Base-by-base conservation (phyloP, 2,329 filamentous ascomycete genomes). In the Stachybotrys echinatus region DNA sequence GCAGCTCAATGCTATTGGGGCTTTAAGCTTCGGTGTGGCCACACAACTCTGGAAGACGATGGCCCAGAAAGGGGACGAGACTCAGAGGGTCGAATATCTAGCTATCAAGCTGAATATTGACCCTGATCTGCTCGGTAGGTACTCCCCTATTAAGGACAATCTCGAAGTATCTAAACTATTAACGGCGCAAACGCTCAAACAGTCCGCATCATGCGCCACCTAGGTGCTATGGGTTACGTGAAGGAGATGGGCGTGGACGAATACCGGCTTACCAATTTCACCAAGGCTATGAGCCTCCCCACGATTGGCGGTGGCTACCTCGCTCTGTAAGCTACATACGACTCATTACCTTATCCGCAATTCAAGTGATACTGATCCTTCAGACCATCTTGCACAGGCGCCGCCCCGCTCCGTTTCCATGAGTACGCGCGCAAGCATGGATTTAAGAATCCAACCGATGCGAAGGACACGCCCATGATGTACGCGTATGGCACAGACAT, bases 211-310 rank as follows among this genome's bases (percentile, higher is more conserved):
- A 57, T 73, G 56, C 58, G 65, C 14, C 70, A 73, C 49, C 52
- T 73, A 1, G 61, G 57, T 1, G 63, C 69, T 1, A 70, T 72
- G 65, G 70, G 70, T 1, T 69, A 72, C 51, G 56, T 74, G 43
- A 55, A 57, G 1, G 69, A 73, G 51, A 60, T 61, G 1, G 66
- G 57, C 0, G 47, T 51, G 0, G 67, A 73, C 42, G 60, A 64
- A 23, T 74, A 72, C 54, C 54, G 57, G 53, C 58, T 63, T 0
- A 73, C 66, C 49, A 71, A 67, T 56, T 73, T 70, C 49, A 60
- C 63, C 42, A 68, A 59, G 40, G 62, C 67, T 0, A 52, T 73
- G 47, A 61, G 59, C 39, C 57, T 70, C 20, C 59, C 63, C 4
- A 57, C 64, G 18, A 67, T 74, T 12, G 58, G 61, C 1, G 62